Evolutionary conservation across 768 basidiomycete genomes (phyloP).

Genomic region (Mycena epipterygia): DNA sequence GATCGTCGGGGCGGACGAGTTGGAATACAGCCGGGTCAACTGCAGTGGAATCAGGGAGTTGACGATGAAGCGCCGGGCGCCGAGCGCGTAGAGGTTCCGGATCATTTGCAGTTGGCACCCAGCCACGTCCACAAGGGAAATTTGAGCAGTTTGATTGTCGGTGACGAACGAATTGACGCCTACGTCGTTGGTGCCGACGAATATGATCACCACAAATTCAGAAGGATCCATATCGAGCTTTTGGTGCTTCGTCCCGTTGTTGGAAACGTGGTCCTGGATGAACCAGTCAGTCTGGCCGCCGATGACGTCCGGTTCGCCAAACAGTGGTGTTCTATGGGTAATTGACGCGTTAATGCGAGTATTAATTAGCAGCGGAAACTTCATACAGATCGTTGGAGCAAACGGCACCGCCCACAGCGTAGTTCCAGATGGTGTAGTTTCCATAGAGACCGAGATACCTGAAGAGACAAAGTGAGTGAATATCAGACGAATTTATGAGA

Average conservation of each 20-base stretch:
- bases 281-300: slow-evolving; percentile 41
- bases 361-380: background rate
- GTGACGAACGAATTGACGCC: slow-evolving; percentile 38
- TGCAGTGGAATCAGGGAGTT: slow-evolving; percentile 41
- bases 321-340: slow-evolving; percentile 12
- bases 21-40: slow-evolving; percentile 35
- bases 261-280: slow-evolving; percentile 39
- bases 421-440: slow-evolving; percentile 42
- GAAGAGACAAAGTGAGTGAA: background rate
- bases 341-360: background rate
- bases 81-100: slow-evolving; percentile 34
- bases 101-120: slow-evolving; percentile 37
- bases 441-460: slow-evolving; percentile 40
- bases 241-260: slow-evolving; percentile 32
- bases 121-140: slow-evolving; percentile 36
- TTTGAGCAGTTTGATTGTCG: slow-evolving; percentile 22
- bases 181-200: slow-evolving; percentile 41
- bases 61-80: slow-evolving; percentile 42
- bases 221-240: slow-evolving; percentile 40
- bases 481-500: background rate
- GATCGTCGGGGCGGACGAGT: slow-evolving; percentile 35
- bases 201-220: slow-evolving; percentile 38
- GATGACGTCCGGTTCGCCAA: slow-evolving; percentile 31
- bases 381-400: slow-evolving; percentile 36
- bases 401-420: slow-evolving; percentile 41